Evolutionary conservation across 345 rosid genomes (phyloP).

Genomic region (Rhodomyrtus tomentosa): DNA sequence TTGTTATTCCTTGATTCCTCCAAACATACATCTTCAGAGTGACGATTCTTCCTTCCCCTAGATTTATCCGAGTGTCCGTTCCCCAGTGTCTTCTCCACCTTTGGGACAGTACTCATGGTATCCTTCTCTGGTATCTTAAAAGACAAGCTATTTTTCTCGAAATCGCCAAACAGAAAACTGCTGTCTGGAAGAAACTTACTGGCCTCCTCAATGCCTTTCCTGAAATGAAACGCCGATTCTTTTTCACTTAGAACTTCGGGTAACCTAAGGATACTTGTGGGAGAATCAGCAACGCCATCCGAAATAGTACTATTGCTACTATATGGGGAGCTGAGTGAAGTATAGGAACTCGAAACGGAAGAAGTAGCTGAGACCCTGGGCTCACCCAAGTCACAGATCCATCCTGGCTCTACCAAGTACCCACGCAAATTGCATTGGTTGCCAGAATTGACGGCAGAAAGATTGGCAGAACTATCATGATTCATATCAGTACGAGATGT

Average conservation of each 20-base stretch:
- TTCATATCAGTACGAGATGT: not conserved
- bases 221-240: slow-evolving; percentile 41
- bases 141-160: slow-evolving; percentile 11
- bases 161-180: slow-evolving; percentile 8
- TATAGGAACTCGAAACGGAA: slow-evolving; percentile 15
- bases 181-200: slow-evolving; percentile 44
- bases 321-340: slow-evolving; percentile 20
- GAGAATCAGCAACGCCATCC: slow-evolving; percentile 39
- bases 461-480: slow-evolving; percentile 5
- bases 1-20: slow-evolving; percentile 36
- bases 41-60: slow-evolving; percentile 34
- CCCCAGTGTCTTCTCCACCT: slow-evolving; percentile 8
- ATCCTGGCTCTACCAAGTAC: slow-evolving; percentile 2
- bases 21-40: slow-evolving; percentile 3
- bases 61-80: not conserved
- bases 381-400: slow-evolving; percentile 11
- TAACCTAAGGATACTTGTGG: slow-evolving; percentile 16
- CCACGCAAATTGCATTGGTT: not conserved
- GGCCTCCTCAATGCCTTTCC: slow-evolving; percentile 49
- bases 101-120: slow-evolving; percentile 1
- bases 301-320: slow-evolving; percentile 2
- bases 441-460: not conserved
- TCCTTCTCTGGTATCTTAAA: slow-evolving; percentile 16
- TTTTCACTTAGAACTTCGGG: slow-evolving; percentile 25
- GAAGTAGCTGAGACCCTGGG: not conserved